Evolutionary conservation across 2,329 filamentous ascomycete genomes (phyloP).

Genomic region (Paraconiothyrium sp.): DNA sequence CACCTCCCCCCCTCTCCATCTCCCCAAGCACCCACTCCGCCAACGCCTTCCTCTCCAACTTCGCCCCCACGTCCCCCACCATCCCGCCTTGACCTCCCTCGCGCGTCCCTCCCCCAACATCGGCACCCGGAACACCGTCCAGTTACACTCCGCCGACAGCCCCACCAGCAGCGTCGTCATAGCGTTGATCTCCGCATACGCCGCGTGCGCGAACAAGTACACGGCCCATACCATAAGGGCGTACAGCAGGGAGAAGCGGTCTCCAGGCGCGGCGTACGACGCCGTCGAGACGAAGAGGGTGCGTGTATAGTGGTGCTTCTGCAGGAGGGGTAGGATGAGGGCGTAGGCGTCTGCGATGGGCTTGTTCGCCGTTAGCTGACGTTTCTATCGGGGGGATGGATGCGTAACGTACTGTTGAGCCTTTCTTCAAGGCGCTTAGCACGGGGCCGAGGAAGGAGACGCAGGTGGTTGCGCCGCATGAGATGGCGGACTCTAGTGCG

Average conservation of each 20-base stretch:
- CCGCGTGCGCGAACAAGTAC: constrained; percentile 13
- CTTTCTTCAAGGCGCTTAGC: constrained; percentile 3
- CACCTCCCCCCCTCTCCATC: constrained; percentile 20
- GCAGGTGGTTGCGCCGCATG: constrained; percentile 19
- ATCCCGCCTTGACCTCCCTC: constrained; percentile 15
- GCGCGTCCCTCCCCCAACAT: constrained; percentile 16
- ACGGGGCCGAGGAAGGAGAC: constrained; percentile 20
- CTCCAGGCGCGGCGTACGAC: constrained; percentile 16
- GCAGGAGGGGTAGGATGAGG: constrained; percentile 20
- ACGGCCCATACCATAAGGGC: constrained; percentile 16
- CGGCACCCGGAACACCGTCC: constrained; percentile 25
- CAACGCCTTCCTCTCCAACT: constrained; percentile 19
- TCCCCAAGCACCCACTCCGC: constrained; percentile 24
- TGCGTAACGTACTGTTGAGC: not conserved
- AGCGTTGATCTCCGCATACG: constrained; percentile 24
- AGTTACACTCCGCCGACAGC: constrained; percentile 11
- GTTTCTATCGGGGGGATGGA: not conserved
- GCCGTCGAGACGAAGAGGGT: constrained; percentile 18
- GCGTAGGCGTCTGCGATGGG: constrained; percentile 20
- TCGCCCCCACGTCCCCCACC: constrained; percentile 17
- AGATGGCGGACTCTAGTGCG: constrained; percentile 17
- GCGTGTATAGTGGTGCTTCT: constrained; percentile 20
- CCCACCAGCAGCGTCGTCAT: constrained; percentile 8
- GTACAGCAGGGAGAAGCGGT: constrained; percentile 17
- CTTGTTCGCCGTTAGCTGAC: not conserved